Evolutionary conservation across 371 early-diverging fungal species (phyloP).

Genomic region (Mucor irregularis): DNA sequence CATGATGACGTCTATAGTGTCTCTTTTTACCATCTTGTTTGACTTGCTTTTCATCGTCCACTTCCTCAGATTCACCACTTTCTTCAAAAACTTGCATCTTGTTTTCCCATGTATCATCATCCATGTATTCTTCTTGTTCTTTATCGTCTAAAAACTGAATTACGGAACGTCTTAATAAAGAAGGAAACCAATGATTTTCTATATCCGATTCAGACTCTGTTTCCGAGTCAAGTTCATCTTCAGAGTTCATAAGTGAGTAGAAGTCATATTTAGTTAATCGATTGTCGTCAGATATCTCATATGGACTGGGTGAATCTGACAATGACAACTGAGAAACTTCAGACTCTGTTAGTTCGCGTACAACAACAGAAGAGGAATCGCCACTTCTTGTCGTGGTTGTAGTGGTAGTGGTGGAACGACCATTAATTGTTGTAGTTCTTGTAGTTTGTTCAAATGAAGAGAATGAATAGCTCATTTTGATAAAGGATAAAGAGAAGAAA

Average conservation of each 20-base stretch:
- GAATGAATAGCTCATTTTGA: slow-evolving; percentile 17
- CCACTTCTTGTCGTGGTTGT: slow-evolving; percentile 2
- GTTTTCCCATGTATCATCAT: background rate
- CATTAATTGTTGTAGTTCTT: background rate
- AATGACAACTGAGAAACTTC: slow-evolving; percentile 3
- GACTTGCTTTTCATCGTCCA: background rate
- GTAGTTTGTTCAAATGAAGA: slow-evolving; percentile 3
- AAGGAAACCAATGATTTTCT: slow-evolving; percentile 30
- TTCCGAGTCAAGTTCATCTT: background rate
- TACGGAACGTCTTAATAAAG: slow-evolving; percentile 9
- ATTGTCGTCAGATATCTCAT: slow-evolving; percentile 24
- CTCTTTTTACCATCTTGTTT: slow-evolving; percentile 2
- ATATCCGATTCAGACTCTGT: slow-evolving; percentile 20
- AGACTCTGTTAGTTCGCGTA: slow-evolving; percentile 19
- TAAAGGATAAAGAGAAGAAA: background rate
- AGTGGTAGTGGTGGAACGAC: background rate
- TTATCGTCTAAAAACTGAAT: slow-evolving; percentile 24
- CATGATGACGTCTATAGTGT: background rate
- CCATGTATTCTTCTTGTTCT: slow-evolving; percentile 8
- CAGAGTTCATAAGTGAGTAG: slow-evolving; percentile 14
- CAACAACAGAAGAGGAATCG: background rate
- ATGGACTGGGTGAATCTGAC: slow-evolving; percentile 2
- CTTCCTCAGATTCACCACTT: background rate
- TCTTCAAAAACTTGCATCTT: slow-evolving; percentile 7
- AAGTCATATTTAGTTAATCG: slow-evolving; percentile 21